Percentiles rank a stretch among this genome's conserved stretches.
These are phyloP conservation scores for Epichloe bromicola DNA, from an alignment of 2,329 filamentous ascomycete genomes.

Conservation along the genomic window DNA sequence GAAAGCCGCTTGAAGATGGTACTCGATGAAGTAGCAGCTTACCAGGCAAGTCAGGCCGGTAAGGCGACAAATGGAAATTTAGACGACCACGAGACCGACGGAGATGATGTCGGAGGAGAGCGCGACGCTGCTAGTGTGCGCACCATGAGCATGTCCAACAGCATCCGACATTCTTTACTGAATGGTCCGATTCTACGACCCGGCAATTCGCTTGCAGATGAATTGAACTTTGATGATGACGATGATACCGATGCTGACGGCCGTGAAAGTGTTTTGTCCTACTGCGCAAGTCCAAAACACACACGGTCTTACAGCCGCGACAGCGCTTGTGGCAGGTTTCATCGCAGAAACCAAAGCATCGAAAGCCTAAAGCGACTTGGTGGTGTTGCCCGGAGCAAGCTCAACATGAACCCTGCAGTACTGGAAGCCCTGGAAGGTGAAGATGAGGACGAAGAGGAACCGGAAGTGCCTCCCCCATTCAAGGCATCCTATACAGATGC, in stretches of 20 bases:
- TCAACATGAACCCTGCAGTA: slow-evolving; percentile 40
- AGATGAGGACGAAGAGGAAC: slow-evolving; percentile 37
- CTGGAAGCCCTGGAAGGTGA: slow-evolving; percentile 43
- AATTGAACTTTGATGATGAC: slow-evolving; percentile 72
- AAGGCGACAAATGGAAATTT: slow-evolving; percentile 22
- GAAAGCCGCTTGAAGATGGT: slow-evolving; percentile 75
- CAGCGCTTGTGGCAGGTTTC: slow-evolving; percentile 34
- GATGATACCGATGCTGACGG: slow-evolving; percentile 60
- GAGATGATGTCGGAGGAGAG: slow-evolving; percentile 48
- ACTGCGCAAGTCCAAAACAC: slow-evolving; percentile 30
- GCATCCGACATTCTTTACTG: slow-evolving; percentile 60
- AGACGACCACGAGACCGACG: slow-evolving; percentile 39
- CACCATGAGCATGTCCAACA: slow-evolving; percentile 60
- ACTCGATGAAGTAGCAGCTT: slow-evolving; percentile 70
- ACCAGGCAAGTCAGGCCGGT: slow-evolving; percentile 42
- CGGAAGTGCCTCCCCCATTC: slow-evolving; percentile 15
- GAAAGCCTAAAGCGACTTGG: slow-evolving; percentile 44
- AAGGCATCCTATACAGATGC: slow-evolving; percentile 55
- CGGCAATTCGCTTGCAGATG: slow-evolving; percentile 74
- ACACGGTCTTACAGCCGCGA: slow-evolving; percentile 44
- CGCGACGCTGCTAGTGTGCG: slow-evolving; percentile 58
- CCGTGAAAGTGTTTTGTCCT: slow-evolving; percentile 47
- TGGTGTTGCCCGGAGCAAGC: slow-evolving; percentile 39
- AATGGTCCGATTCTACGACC: slow-evolving; percentile 44
- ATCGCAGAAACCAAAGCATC: slow-evolving; percentile 43